phyloP scores from a whole-genome alignment of 345 rosid genomes.

The Clausena lansium region DNA sequence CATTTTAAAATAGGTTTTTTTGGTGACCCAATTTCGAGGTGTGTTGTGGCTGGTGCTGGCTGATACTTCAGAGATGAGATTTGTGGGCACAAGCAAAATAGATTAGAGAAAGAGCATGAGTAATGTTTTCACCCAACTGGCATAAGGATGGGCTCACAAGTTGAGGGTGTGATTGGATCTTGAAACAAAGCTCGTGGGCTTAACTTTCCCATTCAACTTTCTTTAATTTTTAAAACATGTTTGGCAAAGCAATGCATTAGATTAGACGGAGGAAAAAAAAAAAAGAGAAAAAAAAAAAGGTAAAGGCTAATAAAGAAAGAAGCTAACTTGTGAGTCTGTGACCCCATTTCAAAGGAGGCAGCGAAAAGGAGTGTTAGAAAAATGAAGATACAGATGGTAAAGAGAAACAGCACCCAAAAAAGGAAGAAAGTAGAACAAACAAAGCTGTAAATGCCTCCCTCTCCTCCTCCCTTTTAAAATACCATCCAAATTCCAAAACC shows the following conservation, averaged over 20 bases:
- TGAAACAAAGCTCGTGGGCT: slow-evolving; percentile 49
- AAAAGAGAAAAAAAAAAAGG: slow-evolving; percentile 19
- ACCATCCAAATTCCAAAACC: not conserved
- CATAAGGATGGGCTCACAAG: slow-evolving; percentile 24
- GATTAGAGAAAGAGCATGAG: not conserved
- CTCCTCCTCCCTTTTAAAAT: slow-evolving; percentile 32
- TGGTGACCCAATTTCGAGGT: not conserved
- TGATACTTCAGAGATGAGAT: not conserved
- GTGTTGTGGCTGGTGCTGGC: slow-evolving; percentile 1
- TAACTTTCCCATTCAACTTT: slow-evolving; percentile 18
- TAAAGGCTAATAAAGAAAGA: slow-evolving; percentile 25
- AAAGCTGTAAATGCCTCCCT: slow-evolving; percentile 33
- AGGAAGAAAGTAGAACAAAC: slow-evolving; percentile 8
- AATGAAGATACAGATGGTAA: slow-evolving; percentile 20
- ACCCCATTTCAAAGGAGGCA: slow-evolving; percentile 36
- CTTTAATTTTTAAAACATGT: slow-evolving; percentile 4
- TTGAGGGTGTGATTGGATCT: slow-evolving; percentile 45
- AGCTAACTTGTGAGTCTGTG: slow-evolving; percentile 32
- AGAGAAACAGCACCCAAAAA: slow-evolving; percentile 13
- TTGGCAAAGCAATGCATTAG: slow-evolving; percentile 3
- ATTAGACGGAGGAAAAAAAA: too few species aligned
- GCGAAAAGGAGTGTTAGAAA: slow-evolving; percentile 27
- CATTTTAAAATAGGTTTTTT: not conserved
- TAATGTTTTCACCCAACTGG: slow-evolving; percentile 10
- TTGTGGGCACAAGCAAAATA: not conserved